Evolutionary conservation across 345 rosid genomes (phyloP), one percentile per base, ranked within the genome.

Genomic region (Sonneratia caseolaris): DNA sequence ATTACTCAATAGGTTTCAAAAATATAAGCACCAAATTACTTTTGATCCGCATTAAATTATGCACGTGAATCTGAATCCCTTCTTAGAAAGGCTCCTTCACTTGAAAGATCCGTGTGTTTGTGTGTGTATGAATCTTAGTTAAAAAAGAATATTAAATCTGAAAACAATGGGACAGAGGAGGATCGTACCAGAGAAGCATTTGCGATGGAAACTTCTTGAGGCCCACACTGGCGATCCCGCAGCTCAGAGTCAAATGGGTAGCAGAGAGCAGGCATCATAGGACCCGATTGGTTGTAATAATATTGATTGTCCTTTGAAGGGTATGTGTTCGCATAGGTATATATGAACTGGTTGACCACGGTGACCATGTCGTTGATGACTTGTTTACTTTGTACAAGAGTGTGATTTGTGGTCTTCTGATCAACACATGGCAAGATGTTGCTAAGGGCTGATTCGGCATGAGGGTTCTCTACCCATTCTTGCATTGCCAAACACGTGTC

Each of bases 351-450:
- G 74, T 95, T 95, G 79, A 89, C 96, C 27, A 95, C 92, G 57
- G 80, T 84, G 45, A 87, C 99, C 43, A 95, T 84, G 72, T 85
- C 79, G 69, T 78, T 90, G 80, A 92, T 90, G 78, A 95, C 98
- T 79, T 85, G 87, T 89, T 95, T 95, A 74, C 97, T 95, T 85
- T 95, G 87, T 19, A 79, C 71, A n/a, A 95, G 93, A 1, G 97
- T 89, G 71, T 89, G 83, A 81, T 88, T 95, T 68, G 99, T 92
- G 61, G 98, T 95, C 75, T 72, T 82, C 75, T 86, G 87, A 75
- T 95, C 92, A n/a, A 95, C 97, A 74, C 98, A 95, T 2, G 99
- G 96, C 77, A 95, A 95, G 77, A 95, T 90, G 82, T 88, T 77
- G 78, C 91, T 88, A 40, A 95, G 99, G 74, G 97, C 97, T 53